Evolutionary conservation across 345 rosid genomes (phyloP).

Genomic region (Salix arbutifolia): DNA sequence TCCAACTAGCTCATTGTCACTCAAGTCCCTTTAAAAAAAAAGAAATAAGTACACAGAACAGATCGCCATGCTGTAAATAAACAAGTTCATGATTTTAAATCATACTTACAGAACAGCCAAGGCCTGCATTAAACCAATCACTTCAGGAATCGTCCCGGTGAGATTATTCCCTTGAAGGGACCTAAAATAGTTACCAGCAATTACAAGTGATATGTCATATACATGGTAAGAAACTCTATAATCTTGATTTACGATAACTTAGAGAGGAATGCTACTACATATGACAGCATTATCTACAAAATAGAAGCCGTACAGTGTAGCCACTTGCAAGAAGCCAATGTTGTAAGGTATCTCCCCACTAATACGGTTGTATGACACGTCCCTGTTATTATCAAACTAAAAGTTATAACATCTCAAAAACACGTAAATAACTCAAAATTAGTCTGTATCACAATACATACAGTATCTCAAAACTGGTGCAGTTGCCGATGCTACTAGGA

Average conservation of each 20-base stretch:
- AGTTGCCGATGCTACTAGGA: constrained; percentile 90
- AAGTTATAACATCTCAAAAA: not conserved
- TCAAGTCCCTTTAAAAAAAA: constrained; percentile 55
- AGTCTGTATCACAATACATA: constrained; percentile 25
- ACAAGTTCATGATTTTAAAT: not conserved
- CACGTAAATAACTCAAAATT: not conserved
- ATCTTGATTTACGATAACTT: not conserved
- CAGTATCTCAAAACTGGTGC: constrained; percentile 93
- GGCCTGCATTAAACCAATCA: constrained; percentile 96
- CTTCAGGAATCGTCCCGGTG: constrained; percentile 78
- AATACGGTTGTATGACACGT: constrained; percentile 79
- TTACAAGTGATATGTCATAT: not conserved
- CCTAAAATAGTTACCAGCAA: constrained; percentile 29
- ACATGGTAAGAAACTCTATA: not conserved
- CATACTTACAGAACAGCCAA: constrained; percentile 83
- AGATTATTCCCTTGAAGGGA: constrained; percentile 87
- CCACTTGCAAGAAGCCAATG: constrained; percentile 93
- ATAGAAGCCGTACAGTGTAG: constrained; percentile 68
- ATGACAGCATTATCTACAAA: not conserved
- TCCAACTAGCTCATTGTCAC: constrained; percentile 87
- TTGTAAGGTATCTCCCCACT: constrained; percentile 90
- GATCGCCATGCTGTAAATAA: no score
- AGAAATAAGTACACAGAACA: not conserved
- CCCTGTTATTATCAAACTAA: constrained; percentile 36
- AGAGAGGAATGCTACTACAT: no score